Base-by-base conservation (phyloP, 345 rosid genomes). In the Mangifera indica region DNA sequence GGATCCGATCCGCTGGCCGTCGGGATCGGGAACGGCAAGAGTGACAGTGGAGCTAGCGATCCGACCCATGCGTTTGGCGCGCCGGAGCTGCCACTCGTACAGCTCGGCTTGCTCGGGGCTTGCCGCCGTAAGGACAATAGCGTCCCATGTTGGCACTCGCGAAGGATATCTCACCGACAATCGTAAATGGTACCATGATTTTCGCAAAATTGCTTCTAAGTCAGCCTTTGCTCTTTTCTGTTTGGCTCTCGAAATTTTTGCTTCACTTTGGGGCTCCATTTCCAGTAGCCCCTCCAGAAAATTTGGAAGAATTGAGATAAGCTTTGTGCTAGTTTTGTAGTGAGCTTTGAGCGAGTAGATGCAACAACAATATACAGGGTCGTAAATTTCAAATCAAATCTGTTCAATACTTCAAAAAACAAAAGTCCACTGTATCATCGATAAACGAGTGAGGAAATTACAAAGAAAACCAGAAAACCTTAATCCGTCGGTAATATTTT, bases 71-170 rank as follows among this genome's bases (percentile, higher is more conserved):
- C 96, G 88, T 74, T 88, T 89, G 52, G 99, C 96, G 20, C 99
- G 83, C 3, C 69, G 70, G 80, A 92, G 98, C 84, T 92, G 99
- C 97, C 97, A 95, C 5, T 95, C 81, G 66, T 92, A 95, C 5
- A 95, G 88, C 81, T 86, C 82, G 32, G 97, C 98, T 73, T 95
- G 98, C 78, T 95, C 93, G 34, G 98, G 99, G 78, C 99, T 95
- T 71, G 99, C 98, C 1, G 99, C 97, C 0, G 98, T 90, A 76
- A 95, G 93, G n/a, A 91, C 83, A 46, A 95, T 85, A 48, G 94
- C 98, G 69, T 95, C 98, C 99, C 99, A 95, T 3, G 99, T 92
- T 2, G 94, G 91, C 71, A 92, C 99, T 70, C 99, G 72, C 4
- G 93, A 64, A 0, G 98, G 92, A 77, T 92, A 96, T 51, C 98